These are phyloP conservation scores for Cutaneotrichosporon dermatis DNA, from an alignment of 1,284 basidiomycete genomes.

Conservation along the genomic window DNA sequence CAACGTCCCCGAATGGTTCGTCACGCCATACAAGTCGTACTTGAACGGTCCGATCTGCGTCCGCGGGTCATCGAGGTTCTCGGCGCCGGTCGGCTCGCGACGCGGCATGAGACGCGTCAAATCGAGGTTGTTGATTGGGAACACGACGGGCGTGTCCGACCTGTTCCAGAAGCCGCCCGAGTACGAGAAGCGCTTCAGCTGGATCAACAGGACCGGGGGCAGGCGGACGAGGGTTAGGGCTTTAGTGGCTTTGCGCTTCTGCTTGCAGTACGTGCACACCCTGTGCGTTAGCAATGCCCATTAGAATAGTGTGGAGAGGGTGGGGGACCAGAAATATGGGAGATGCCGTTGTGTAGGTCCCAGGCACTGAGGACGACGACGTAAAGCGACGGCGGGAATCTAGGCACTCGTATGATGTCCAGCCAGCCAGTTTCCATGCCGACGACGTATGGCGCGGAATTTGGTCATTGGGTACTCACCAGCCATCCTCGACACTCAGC, in stretches of 20 bases:
- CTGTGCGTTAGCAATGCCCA: conserved; percentile 48
- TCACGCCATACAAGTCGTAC: conserved; percentile 85
- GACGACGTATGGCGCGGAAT: too few relatives aligned
- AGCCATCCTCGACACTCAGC: conserved; percentile 89
- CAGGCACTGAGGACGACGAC: background rate
- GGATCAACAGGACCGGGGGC: conserved; percentile 89
- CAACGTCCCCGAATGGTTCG: conserved; percentile 86
- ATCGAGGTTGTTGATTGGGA: conserved; percentile 77
- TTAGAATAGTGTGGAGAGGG: background rate
- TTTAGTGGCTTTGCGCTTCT: conserved; percentile 74
- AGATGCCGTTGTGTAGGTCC: background rate
- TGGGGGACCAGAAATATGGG: background rate
- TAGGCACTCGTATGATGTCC: too few relatives aligned
- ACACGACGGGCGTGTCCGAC: conserved; percentile 83
- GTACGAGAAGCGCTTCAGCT: conserved; percentile 91
- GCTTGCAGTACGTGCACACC: conserved; percentile 91
- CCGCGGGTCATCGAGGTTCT: conserved; percentile 62
- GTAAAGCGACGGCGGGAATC: too few relatives aligned
- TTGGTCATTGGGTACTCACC: conserved; percentile 56
- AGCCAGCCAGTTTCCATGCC: too few relatives aligned
- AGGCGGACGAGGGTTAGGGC: conserved; percentile 81
- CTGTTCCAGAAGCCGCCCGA: conserved; percentile 88
- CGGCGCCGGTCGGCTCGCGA: conserved; percentile 59
- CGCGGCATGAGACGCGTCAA: conserved; percentile 87
- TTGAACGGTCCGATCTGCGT: conserved; percentile 75